Evolutionary conservation across 495 filamentous ascomycete species (phyloP).

Genomic region (Collariella sp.): DNA sequence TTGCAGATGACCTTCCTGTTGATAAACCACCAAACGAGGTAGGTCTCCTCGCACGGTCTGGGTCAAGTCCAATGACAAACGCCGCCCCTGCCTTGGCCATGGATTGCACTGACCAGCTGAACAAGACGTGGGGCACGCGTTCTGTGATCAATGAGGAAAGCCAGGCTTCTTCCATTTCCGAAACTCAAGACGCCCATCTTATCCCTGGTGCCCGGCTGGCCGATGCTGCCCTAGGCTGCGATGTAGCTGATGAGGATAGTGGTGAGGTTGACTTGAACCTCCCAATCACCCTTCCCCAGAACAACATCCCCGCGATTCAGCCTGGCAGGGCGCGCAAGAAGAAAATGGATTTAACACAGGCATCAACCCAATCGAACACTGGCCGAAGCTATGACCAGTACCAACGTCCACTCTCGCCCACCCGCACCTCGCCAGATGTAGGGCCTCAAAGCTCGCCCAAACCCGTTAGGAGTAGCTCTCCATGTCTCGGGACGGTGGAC

Average conservation of each 20-base stretch:
- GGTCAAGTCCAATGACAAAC: not conserved
- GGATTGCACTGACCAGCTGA: slow-evolving; percentile 23
- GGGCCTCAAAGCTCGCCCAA: not conserved
- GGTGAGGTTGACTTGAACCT: not conserved
- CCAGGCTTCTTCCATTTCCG: slow-evolving; percentile 4
- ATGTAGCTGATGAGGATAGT: not conserved
- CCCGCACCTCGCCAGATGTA: not conserved
- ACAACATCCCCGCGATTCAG: not conserved
- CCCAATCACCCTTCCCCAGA: not conserved
- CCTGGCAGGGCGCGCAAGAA: not conserved
- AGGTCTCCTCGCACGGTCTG: slow-evolving; percentile 7
- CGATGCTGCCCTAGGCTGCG: not conserved
- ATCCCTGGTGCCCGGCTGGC: not conserved
- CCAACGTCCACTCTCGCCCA: slow-evolving; percentile 8
- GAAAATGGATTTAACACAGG: slow-evolving; percentile 29
- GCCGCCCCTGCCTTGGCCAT: slow-evolving; percentile 11
- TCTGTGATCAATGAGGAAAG: slow-evolving; percentile 2
- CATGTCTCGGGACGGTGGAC: slow-evolving; percentile 19
- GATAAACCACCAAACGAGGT: not conserved
- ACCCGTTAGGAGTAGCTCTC: slow-evolving; percentile 7
- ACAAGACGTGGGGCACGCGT: slow-evolving; percentile 19
- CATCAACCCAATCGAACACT: slow-evolving; percentile 38
- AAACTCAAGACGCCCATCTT: not conserved
- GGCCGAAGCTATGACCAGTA: slow-evolving; percentile 38
- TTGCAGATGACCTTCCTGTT: not conserved